These are phyloP conservation scores for Fusarium luffae DNA, from an alignment of 2,329 filamentous ascomycete species.

Conservation along the genomic window DNA sequence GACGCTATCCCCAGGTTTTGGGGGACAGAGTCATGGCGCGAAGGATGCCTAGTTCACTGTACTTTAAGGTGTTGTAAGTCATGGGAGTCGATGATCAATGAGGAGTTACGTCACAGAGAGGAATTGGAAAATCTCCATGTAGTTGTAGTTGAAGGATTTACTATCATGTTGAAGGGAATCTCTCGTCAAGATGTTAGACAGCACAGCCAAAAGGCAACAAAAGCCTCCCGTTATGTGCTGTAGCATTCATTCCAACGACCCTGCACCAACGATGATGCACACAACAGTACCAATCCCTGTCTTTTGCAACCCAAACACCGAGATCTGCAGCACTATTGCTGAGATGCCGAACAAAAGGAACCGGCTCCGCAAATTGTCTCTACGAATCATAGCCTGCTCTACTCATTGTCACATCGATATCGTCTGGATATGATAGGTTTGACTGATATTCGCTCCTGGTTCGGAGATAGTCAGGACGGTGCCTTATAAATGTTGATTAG, in stretches of 20 bases:
- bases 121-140: not conserved
- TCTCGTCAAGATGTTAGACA: not conserved
- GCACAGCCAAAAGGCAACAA: not conserved
- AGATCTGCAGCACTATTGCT: constrained; percentile 27
- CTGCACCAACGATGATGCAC: not conserved
- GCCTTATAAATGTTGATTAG: constrained; percentile 27
- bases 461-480: constrained; percentile 34
- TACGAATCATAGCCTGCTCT: not conserved
- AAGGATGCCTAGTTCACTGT: not conserved
- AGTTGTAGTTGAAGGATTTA: not conserved
- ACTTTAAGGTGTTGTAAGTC: not conserved
- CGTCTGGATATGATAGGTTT: constrained; percentile 16
- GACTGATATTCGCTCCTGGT: constrained; percentile 1
- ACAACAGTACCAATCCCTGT: constrained; percentile 6
- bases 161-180: not conserved
- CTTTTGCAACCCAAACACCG: constrained; percentile 18
- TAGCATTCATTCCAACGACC: constrained; percentile 1
- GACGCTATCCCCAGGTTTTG: constrained; percentile 25
- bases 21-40: not conserved
- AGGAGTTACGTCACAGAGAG: not conserved
- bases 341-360: constrained; percentile 17
- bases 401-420: constrained; percentile 1
- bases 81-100: not conserved
- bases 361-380: constrained; percentile 1
- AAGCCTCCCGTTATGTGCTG: constrained; percentile 1